Percentiles rank a stretch among this genome's conserved stretches.
phyloP scores from a whole-genome alignment of 768 basidiomycete species.

The Termitomyces sp. region DNA sequence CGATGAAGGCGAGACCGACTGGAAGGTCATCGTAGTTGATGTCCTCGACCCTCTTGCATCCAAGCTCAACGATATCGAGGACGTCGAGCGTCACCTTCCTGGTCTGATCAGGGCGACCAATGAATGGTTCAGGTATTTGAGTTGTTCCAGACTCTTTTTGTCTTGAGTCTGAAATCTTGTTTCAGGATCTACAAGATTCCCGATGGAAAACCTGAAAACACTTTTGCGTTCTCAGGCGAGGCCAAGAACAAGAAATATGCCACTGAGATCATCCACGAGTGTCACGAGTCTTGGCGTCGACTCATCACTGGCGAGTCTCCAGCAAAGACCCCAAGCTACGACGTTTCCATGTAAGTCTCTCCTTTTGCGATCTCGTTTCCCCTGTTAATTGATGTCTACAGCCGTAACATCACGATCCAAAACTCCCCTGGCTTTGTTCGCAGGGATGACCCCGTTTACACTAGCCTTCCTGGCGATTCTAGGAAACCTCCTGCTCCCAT shows the following conservation, averaged over 20 bases:
- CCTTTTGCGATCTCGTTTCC: neutral
- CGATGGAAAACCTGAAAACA: constrained; percentile 95
- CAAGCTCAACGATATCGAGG: constrained; percentile 98
- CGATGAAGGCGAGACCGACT: constrained; percentile 99
- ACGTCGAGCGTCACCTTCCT: constrained; percentile 96
- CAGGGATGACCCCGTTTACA: constrained; percentile 58
- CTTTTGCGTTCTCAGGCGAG: constrained; percentile 98
- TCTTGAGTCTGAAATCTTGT: neutral
- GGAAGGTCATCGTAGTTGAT: constrained; percentile 99
- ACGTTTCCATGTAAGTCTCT: constrained; percentile 77
- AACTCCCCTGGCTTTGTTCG: constrained; percentile 67
- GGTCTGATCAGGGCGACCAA: constrained; percentile 96
- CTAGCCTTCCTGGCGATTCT: constrained; percentile 67
- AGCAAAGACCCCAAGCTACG: constrained; percentile 65
- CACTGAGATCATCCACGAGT: constrained; percentile 97
- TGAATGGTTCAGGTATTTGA: constrained; percentile 90
- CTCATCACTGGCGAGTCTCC: constrained; percentile 76
- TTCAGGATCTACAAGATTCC: constrained; percentile 92
- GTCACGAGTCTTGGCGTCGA: constrained; percentile 97
- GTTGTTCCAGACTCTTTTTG: neutral
- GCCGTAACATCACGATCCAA: constrained; percentile 73
- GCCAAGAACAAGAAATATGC: constrained; percentile 99
- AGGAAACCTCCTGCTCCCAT: constrained; percentile 82
- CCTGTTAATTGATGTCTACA: constrained; percentile 24
- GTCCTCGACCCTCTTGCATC: constrained; percentile 91